Percentiles rank a stretch among this genome's conserved stretches.
Evolutionary conservation across 2,329 filamentous ascomycete species (phyloP).

Genomic region (Colletotrichum coccodes): DNA sequence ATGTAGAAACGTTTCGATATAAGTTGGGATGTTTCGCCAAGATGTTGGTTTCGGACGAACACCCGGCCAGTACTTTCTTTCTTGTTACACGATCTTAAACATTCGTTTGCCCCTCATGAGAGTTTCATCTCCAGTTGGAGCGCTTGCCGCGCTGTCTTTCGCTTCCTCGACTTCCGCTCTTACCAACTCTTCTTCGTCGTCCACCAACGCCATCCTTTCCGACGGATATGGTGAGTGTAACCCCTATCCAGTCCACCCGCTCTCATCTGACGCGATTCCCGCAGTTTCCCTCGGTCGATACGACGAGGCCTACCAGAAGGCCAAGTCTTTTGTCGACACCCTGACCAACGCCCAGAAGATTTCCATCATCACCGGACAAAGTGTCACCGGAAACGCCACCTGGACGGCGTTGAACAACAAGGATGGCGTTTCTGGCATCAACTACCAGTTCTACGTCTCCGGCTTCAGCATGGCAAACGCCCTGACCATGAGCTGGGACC

Average conservation of each 20-base stretch:
- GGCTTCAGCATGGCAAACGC: conserved; percentile 33
- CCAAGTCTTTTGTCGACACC: conserved; percentile 21
- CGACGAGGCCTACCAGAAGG: conserved; percentile 19
- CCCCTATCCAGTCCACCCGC: no score
- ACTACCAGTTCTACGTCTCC: conserved; percentile 35
- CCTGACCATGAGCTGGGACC: conserved; percentile 36
- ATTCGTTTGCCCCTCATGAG: conserved; percentile 23
- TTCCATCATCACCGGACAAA: conserved; percentile 25
- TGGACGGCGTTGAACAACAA: conserved; percentile 24
- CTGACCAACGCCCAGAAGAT: conserved; percentile 24
- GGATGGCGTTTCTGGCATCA: conserved; percentile 34
- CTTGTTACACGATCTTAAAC: background rate
- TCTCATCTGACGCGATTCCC: background rate
- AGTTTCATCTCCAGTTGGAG: conserved; percentile 7
- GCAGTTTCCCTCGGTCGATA: conserved; percentile 18
- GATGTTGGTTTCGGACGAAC: conserved; percentile 12
- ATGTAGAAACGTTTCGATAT: background rate
- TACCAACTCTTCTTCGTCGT: conserved; percentile 10
- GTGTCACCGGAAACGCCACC: conserved; percentile 18
- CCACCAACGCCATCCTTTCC: conserved; percentile 6
- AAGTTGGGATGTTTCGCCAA: conserved; percentile 7
- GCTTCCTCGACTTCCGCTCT: conserved; percentile 10
- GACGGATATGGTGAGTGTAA: conserved; percentile 21
- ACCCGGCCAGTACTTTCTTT: background rate
- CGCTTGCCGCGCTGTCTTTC: conserved; percentile 20